These are phyloP conservation scores for Uronychia setigera DNA, from an alignment of 73 alveolate genomes.

Conservation along the genomic window DNA sequence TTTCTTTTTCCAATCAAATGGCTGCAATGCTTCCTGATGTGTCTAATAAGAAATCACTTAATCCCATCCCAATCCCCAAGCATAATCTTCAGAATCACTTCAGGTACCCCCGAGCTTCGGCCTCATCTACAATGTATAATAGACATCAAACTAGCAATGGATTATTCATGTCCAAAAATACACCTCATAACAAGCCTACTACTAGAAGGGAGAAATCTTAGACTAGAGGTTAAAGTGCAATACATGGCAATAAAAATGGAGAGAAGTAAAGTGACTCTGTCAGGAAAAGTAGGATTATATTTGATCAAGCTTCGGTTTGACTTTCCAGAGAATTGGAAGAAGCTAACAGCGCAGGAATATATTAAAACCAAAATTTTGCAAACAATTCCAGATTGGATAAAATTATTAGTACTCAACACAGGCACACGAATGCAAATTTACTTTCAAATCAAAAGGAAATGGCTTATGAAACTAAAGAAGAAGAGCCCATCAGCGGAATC, in stretches of 20 bases:
- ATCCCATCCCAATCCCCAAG: too few species aligned
- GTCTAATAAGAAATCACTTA: too few species aligned
- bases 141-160: background rate
- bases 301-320: background rate
- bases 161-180: background rate
- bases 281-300: background rate
- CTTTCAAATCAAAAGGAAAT: background rate
- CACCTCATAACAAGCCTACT: background rate
- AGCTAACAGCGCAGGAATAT: too few species aligned
- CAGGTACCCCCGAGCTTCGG: background rate
- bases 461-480: background rate
- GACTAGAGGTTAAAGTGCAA: background rate
- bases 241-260: background rate
- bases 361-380: too few species aligned
- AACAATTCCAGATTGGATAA: too few species aligned
- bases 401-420: too few species aligned
- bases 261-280: background rate
- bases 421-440: background rate
- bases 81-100: background rate
- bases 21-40: conserved; percentile 3
- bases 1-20: background rate
- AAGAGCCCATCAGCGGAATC: background rate
- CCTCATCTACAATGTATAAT: background rate
- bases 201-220: background rate
- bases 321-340: background rate